Percentiles rank a stretch among this genome's conserved stretches.
phyloP scores from a whole-genome alignment of 257 asterid species.

The Ballota nigra region DNA sequence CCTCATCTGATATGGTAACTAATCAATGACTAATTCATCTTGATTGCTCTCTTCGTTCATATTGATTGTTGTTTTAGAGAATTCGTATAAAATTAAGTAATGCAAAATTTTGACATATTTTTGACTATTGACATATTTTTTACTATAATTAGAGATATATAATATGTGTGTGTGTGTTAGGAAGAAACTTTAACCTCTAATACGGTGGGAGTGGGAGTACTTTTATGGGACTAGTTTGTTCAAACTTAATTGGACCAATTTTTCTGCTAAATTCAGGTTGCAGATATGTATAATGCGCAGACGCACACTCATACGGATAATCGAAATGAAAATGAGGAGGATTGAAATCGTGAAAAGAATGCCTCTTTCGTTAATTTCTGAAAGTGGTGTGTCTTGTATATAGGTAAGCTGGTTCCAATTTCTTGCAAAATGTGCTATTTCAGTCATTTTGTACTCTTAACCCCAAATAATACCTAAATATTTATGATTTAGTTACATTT shows the following conservation, averaged over 20 bases:
- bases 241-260: constrained; percentile 16
- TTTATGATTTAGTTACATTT: not conserved
- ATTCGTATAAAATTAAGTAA: too few species aligned
- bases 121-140: too few species aligned
- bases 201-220: too few species aligned
- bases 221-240: not conserved
- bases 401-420: constrained; percentile 23
- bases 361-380: constrained; percentile 8
- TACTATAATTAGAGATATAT: too few species aligned
- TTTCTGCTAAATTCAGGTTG: constrained; percentile 49
- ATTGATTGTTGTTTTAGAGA: too few species aligned
- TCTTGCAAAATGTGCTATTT: not conserved
- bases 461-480: not conserved
- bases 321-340: constrained; percentile 57
- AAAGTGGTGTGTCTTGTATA: constrained; percentile 30
- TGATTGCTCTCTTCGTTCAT: not conserved
- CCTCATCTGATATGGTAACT: constrained; percentile 80
- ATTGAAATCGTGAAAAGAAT: constrained; percentile 28
- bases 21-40: not conserved
- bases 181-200: too few species aligned
- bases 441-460: not conserved
- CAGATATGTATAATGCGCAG: constrained; percentile 76
- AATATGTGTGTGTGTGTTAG: too few species aligned
- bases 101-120: too few species aligned
- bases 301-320: constrained; percentile 51